Percentiles rank a stretch among this genome's conserved stretches.
Conservation (phyloP, 441 rosid species). For the Jatropha podagrica region DNA sequence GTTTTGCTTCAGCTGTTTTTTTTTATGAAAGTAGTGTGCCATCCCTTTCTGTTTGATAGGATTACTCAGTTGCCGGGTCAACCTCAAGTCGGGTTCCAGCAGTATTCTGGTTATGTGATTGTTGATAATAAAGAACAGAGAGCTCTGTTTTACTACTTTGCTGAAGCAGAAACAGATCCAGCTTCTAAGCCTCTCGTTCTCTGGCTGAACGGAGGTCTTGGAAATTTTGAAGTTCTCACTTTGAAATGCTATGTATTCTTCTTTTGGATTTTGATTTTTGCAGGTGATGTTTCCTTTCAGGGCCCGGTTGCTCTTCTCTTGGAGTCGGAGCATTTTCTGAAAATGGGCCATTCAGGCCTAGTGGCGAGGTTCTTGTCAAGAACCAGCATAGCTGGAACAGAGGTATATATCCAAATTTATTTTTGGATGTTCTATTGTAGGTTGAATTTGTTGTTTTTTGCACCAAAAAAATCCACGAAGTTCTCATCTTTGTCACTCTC, state of each 20-base stretch:
- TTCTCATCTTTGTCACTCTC: conserved; percentile 21
- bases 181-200: conserved; percentile 87
- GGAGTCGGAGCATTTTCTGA: conserved; percentile 98
- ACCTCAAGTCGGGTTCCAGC: conserved; percentile 70
- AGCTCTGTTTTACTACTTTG: conserved; percentile 91
- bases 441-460: conserved; percentile 5
- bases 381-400: conserved; percentile 89
- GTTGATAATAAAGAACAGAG: conserved; percentile 65
- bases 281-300: conserved; percentile 35
- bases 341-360: conserved; percentile 95
- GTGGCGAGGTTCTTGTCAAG: conserved; percentile 60
- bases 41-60: conserved; percentile 45
- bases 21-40: conserved; percentile 31
- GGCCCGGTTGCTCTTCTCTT: conserved; percentile 93
- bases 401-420: conserved; percentile 34
- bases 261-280: conserved; percentile 6
- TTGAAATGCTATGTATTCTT: neutral
- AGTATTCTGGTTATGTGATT: conserved; percentile 85
- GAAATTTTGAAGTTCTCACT: neutral
- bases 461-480: neutral
- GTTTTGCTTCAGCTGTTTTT: conserved; percentile 34
- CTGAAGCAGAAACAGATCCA: conserved; percentile 76
- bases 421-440: neutral
- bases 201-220: conserved; percentile 92
- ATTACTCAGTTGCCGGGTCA: conserved; percentile 74